Conservation (phyloP, 2,329 filamentous ascomycete genomes). For the Colletotrichum tamarilloi region DNA sequence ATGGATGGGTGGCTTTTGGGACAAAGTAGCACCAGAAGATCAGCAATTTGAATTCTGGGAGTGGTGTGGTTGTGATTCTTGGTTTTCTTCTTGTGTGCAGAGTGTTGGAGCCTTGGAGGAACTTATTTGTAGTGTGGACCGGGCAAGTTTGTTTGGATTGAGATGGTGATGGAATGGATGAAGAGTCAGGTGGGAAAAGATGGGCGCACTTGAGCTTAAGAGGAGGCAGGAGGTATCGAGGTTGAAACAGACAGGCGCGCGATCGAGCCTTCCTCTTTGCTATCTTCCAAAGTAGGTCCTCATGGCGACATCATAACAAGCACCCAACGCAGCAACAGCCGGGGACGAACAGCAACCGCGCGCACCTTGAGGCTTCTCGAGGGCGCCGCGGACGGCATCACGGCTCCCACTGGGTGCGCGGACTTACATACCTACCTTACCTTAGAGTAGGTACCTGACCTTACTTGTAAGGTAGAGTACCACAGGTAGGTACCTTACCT, state of each 20-base stretch:
- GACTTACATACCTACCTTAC: background rate
- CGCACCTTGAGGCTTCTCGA: constrained; percentile 4
- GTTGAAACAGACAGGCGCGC: constrained; percentile 5
- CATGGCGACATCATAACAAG: constrained; percentile 27
- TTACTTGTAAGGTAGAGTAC: too few relatives aligned
- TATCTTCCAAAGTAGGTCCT: background rate
- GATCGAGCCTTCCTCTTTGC: constrained; percentile 2
- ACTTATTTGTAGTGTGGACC: background rate
- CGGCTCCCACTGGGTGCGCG: constrained; percentile 17
- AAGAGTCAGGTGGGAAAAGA: background rate
- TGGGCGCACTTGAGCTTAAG: constrained; percentile 4
- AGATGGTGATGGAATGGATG: constrained; percentile 15
- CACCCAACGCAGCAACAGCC: constrained; percentile 19
- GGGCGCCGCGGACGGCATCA: constrained; percentile 9
- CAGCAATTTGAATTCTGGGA: constrained; percentile 3
- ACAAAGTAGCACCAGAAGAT: background rate
- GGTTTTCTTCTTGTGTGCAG: background rate
- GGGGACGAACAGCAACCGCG: constrained; percentile 12
- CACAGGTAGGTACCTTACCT: background rate
- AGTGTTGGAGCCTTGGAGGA: background rate
- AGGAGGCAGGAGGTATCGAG: background rate
- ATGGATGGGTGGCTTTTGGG: background rate
- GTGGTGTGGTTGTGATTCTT: background rate
- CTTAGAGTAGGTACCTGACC: too few relatives aligned
- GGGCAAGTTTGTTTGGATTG: constrained; percentile 3